Conservation (phyloP, 768 basidiomycete genomes). For the Mycena albidolilacea region DNA sequence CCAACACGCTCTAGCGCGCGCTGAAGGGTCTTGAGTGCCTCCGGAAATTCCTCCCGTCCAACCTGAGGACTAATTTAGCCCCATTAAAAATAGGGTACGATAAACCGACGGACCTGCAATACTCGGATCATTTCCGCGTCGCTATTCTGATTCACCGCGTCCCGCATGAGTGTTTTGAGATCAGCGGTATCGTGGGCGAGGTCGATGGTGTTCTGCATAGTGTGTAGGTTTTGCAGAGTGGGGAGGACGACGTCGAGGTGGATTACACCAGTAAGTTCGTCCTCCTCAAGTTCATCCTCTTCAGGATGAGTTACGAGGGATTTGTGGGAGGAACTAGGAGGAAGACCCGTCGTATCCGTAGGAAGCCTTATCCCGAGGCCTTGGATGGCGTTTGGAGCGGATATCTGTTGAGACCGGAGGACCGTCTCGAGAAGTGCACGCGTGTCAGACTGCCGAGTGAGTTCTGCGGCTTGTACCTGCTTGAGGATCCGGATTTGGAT, state of each 20-base stretch:
- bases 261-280: conserved; percentile 3
- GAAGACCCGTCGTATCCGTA: conserved; percentile 33
- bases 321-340: conserved; percentile 40
- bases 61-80: conserved; percentile 45
- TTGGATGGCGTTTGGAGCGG: conserved; percentile 22
- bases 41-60: conserved; percentile 63
- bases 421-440: conserved; percentile 52
- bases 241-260: conserved; percentile 38
- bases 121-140: conserved; percentile 61
- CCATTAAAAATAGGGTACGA: neutral
- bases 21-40: conserved; percentile 71
- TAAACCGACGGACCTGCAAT: conserved; percentile 51
- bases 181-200: conserved; percentile 53
- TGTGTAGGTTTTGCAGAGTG: conserved; percentile 37
- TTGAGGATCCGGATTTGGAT: conserved; percentile 69
- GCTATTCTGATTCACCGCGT: conserved; percentile 55
- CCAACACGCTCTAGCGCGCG: conserved; percentile 56
- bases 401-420: conserved; percentile 32
- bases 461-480: conserved; percentile 62
- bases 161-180: conserved; percentile 52
- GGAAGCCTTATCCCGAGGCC: conserved; percentile 37
- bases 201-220: conserved; percentile 52
- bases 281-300: conserved; percentile 1
- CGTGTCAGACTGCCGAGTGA: conserved; percentile 57
- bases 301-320: conserved; percentile 29